A percentile compares a stretch with the other conserved stretches of the same genome.
Conservation (phyloP, 2,329 filamentous ascomycete genomes). For the Coniosporium tulheliwenetii region DNA sequence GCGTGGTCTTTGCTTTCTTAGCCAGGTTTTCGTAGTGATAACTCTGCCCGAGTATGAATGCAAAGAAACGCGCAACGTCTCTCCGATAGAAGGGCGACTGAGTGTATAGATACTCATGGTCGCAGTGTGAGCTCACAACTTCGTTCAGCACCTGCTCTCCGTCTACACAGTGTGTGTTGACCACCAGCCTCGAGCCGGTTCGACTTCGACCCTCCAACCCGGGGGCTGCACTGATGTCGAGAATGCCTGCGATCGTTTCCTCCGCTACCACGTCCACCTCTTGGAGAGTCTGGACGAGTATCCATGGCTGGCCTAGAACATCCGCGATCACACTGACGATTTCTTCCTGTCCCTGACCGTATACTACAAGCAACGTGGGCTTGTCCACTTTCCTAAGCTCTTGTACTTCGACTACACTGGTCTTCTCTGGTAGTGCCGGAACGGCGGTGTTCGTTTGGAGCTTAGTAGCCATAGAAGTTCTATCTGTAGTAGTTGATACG, state of each 20-base stretch:
- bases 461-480: constrained; percentile 20
- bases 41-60: constrained; percentile 65
- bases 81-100: constrained; percentile 55
- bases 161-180: constrained; percentile 64
- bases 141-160: constrained; percentile 45
- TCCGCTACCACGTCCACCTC: constrained; percentile 38
- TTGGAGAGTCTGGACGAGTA: constrained; percentile 39
- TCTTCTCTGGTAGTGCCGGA: constrained; percentile 10
- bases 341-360: constrained; percentile 53
- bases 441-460: constrained; percentile 4
- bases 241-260: constrained; percentile 53
- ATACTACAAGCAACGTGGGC: constrained; percentile 40
- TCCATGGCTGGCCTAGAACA: constrained; percentile 59
- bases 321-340: constrained; percentile 65
- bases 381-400: constrained; percentile 15
- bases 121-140: constrained; percentile 48
- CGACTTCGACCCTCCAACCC: constrained; percentile 40
- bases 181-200: constrained; percentile 42
- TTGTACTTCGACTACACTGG: constrained; percentile 16
- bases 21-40: constrained; percentile 63
- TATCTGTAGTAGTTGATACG: constrained; percentile 26
- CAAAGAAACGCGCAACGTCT: constrained; percentile 64
- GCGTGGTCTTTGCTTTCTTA: constrained; percentile 63
- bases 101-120: constrained; percentile 80
- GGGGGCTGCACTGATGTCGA: constrained; percentile 37